Conservation (phyloP, 2,329 filamentous ascomycete species). For the Cladophialophora chaetospira region DNA sequence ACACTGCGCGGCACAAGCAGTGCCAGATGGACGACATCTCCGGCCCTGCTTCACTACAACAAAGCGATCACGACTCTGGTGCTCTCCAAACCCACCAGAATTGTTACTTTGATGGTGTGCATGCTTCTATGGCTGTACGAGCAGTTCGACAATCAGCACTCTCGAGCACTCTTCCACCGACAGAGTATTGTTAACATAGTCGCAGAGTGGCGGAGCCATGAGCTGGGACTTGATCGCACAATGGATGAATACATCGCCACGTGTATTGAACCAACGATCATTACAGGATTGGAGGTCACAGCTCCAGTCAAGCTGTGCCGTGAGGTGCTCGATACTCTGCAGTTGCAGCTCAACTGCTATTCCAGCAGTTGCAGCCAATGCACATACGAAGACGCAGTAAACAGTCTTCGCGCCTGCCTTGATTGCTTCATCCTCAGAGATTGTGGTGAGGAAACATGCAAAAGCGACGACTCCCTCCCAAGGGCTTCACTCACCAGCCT, state of each 20-base stretch:
- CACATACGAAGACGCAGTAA: neutral
- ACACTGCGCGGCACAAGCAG: neutral
- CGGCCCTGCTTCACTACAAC: neutral
- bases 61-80: neutral
- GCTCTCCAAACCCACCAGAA: neutral
- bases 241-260: neutral
- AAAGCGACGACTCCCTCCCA: neutral
- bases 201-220: neutral
- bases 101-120: neutral
- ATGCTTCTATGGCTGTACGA: neutral
- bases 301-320: neutral
- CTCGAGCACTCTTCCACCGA: neutral
- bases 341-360: neutral
- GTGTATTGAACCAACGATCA: neutral
- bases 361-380: neutral
- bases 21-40: neutral
- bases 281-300: neutral
- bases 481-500: neutral
- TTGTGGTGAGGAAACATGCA: too few relatives aligned
- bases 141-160: neutral
- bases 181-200: neutral
- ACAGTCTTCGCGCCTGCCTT: neutral
- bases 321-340: neutral
- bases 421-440: neutral
- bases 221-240: neutral